These are phyloP conservation scores for Globisporangium solare DNA, from an alignment of 352 stramenopile genomes.

Conservation along the genomic window DNA sequence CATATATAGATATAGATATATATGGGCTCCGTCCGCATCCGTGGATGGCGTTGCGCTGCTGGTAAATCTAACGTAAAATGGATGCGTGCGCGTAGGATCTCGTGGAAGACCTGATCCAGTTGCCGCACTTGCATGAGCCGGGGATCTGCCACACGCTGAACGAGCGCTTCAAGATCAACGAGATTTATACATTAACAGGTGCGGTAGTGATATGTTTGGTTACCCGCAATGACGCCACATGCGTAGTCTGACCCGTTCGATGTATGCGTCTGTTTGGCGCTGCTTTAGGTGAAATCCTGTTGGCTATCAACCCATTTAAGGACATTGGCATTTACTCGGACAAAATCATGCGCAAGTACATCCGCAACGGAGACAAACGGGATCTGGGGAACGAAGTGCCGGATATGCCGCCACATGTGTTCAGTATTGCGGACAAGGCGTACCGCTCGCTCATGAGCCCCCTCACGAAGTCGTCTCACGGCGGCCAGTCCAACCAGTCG, in stretches of 20 bases:
- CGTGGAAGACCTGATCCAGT: constrained; percentile 90
- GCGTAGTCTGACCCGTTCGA: background rate
- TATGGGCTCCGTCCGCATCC: too few species aligned
- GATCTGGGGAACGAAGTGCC: constrained; percentile 52
- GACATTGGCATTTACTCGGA: constrained; percentile 83
- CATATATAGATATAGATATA: too few species aligned
- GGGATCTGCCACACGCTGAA: constrained; percentile 92
- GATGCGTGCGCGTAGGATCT: constrained; percentile 37
- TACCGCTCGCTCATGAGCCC: constrained; percentile 79
- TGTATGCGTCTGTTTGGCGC: constrained; percentile 1
- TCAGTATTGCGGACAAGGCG: constrained; percentile 87
- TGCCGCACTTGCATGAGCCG: constrained; percentile 93
- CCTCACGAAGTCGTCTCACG: constrained; percentile 25
- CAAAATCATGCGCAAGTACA: constrained; percentile 87
- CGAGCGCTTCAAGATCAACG: constrained; percentile 89
- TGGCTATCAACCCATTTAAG: constrained; percentile 89
- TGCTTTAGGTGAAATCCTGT: constrained; percentile 55
- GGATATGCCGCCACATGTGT: constrained; percentile 89
- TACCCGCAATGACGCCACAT: background rate
- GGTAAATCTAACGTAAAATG: background rate
- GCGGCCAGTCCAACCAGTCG: constrained; percentile 75
- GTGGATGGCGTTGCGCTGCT: too few species aligned
- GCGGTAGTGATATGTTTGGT: background rate
- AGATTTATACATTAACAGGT: constrained; percentile 92
- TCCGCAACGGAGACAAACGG: constrained; percentile 75